Base-by-base conservation (phyloP, 116 monocot genomes). In the Zostera marina region DNA sequence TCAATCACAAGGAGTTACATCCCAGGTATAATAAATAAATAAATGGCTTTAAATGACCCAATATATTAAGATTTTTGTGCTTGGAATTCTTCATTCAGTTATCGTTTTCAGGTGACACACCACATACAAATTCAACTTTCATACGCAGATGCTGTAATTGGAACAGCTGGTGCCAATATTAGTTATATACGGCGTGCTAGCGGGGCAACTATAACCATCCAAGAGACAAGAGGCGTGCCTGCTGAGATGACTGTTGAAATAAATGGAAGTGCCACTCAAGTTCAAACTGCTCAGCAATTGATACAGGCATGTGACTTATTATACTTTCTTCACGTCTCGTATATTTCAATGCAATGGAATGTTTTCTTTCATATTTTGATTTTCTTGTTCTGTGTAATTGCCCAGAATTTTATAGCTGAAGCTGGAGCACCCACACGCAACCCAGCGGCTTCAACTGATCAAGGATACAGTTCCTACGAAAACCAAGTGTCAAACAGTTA, bases 231-330 rank as follows among this genome's bases (percentile, higher is more conserved):
- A 63, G 88, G 88, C 45, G 76, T 79, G 12, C 84, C 93, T 55
- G 88, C 81, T 43, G 88, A 93, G 63, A 93, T 93, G 93, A 93
- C 88, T 3, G 93, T 93, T 39, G 93, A 93, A 69, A 84, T 93
- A 32, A 84, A 70, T 70, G 93, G 93, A 3, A 84, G 70, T 73
- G 81, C 74, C 46, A 64, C 81, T 10, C 84, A 88, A 67, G 81
- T 93, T 60, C 93, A 93, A 69, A 73, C 84, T 66, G 88, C 93
- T 43, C 88, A 88, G 72, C 92, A 93, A 65, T 69, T 93, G 72
- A 75, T 88, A 59, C 92, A 93, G 81, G 88, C 8, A 44, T 7
- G 40, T 52, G 16, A 20, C 16, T 0, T 47, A 26, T 15, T 25
- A 25, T 25, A 10, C 24, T 47, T 61, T 0, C 45, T 38, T 4